phyloP scores from a whole-genome alignment of 2,329 filamentous ascomycete species.

The Talaromyces sp. region DNA sequence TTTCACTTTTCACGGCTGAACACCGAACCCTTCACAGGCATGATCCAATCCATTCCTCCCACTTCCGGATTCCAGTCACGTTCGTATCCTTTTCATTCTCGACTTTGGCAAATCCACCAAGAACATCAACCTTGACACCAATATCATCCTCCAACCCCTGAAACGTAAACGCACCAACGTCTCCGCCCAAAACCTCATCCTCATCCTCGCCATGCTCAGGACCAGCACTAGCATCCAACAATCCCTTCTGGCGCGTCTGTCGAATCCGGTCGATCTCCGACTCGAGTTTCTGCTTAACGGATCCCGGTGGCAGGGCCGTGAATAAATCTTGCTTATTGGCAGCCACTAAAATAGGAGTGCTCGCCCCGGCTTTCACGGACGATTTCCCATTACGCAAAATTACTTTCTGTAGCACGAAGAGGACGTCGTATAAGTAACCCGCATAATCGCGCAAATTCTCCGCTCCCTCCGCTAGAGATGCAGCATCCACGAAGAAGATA shows the following conservation, averaged over 20 bases:
- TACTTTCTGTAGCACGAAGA: constrained; percentile 77
- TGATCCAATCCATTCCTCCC: constrained; percentile 87
- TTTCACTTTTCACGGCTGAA: too few relatives aligned
- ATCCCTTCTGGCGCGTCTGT: constrained; percentile 70
- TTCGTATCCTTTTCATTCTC: constrained; percentile 44
- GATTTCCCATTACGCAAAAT: constrained; percentile 50
- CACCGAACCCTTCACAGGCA: constrained; percentile 53
- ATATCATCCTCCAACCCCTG: constrained; percentile 73
- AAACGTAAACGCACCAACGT: constrained; percentile 76
- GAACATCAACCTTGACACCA: constrained; percentile 71
- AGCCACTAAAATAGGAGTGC: constrained; percentile 74
- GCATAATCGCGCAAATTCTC: constrained; percentile 66
- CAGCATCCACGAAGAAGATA: constrained; percentile 86
- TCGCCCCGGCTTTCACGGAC: constrained; percentile 52
- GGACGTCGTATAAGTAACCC: constrained; percentile 80
- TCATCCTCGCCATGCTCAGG: constrained; percentile 59
- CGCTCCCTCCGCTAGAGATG: constrained; percentile 51
- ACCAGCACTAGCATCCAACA: constrained; percentile 76
- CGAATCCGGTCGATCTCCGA: constrained; percentile 76
- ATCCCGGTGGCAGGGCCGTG: constrained; percentile 74
- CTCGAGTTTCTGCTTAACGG: constrained; percentile 74
- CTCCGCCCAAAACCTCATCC: constrained; percentile 79
- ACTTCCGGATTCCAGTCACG: constrained; percentile 70
- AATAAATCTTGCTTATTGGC: constrained; percentile 97
- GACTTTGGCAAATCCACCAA: constrained; percentile 67